These are phyloP conservation scores for Veloboletus limbatus DNA, from an alignment of 1,284 basidiomycete genomes.

Conservation along the genomic window DNA sequence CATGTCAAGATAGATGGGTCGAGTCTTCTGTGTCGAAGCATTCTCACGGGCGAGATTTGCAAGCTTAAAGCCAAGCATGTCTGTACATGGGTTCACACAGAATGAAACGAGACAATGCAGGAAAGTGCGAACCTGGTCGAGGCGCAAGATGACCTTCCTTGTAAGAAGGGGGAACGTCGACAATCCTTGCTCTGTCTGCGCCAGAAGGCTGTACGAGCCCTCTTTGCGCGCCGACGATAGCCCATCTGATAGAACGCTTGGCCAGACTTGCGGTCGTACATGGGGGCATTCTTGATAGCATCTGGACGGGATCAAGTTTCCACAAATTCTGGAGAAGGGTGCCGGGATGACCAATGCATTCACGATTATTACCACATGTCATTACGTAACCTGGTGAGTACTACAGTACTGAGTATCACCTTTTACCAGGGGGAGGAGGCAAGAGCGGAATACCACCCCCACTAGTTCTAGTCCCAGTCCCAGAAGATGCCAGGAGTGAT, in stretches of 20 bases:
- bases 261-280: conserved; percentile 11
- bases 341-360: conserved; percentile 8
- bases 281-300: conserved; percentile 35
- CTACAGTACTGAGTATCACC: conserved; percentile 2
- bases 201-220: conserved; percentile 73
- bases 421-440: conserved; percentile 67
- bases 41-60: conserved; percentile 67
- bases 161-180: conserved; percentile 72
- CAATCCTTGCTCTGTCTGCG: conserved; percentile 74
- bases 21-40: conserved; percentile 58
- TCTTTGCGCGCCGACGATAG: conserved; percentile 33
- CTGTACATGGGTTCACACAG: conserved; percentile 37
- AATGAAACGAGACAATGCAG: conserved; percentile 1
- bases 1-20: conserved; percentile 96
- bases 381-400: conserved; percentile 20
- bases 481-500: conserved; percentile 37
- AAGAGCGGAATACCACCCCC: conserved; percentile 57
- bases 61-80: conserved; percentile 90
- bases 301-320: conserved; percentile 13
- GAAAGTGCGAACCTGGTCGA: conserved; percentile 51
- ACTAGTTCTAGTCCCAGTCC: conserved; percentile 22
- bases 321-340: conserved; percentile 5
- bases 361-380: background rate
- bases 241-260: conserved; percentile 18
- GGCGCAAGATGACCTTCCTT: conserved; percentile 72